phyloP scores from a whole-genome alignment of 768 basidiomycete genomes.

The Coprinellus micaceus region DNA sequence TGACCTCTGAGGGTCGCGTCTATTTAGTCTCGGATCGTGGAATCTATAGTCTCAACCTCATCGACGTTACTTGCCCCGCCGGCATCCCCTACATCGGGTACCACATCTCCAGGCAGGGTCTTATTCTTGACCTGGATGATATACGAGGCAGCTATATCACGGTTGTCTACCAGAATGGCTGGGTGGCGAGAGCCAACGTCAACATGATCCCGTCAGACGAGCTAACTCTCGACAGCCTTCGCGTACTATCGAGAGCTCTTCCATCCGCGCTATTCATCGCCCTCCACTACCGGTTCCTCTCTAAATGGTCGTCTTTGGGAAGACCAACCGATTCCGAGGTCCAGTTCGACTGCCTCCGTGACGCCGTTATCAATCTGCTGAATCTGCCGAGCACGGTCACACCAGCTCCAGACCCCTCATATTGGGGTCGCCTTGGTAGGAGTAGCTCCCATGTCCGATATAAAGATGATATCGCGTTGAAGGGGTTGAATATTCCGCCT shows the following conservation, averaged over 20 bases:
- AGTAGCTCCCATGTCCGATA: not conserved
- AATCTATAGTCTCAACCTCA: slow-evolving; percentile 11
- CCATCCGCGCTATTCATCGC: slow-evolving; percentile 52
- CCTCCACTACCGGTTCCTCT: slow-evolving; percentile 54
- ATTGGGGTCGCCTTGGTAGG: slow-evolving; percentile 46
- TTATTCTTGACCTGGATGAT: slow-evolving; percentile 44
- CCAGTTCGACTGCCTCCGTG: slow-evolving; percentile 56
- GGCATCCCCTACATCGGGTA: not conserved
- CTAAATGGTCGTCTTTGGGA: slow-evolving; percentile 48
- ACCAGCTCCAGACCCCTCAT: slow-evolving; percentile 12
- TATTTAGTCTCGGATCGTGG: slow-evolving; percentile 30
- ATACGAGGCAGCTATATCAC: slow-evolving; percentile 50
- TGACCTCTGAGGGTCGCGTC: slow-evolving; percentile 54
- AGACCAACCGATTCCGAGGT: slow-evolving; percentile 42
- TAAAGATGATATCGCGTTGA: not conserved
- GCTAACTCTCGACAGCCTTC: slow-evolving; percentile 57
- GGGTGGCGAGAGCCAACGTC: slow-evolving; percentile 42
- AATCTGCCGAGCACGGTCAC: slow-evolving; percentile 26
- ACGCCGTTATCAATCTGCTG: slow-evolving; percentile 49
- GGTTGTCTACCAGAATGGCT: slow-evolving; percentile 50
- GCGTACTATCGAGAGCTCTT: slow-evolving; percentile 59
- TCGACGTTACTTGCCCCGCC: not conserved
- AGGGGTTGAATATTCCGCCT: not conserved
- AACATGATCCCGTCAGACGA: slow-evolving; percentile 53
- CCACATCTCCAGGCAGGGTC: slow-evolving; percentile 9